These are phyloP conservation scores for Fusarium staphyleae DNA, from an alignment of 2,329 filamentous ascomycete species.

Conservation along the genomic window DNA sequence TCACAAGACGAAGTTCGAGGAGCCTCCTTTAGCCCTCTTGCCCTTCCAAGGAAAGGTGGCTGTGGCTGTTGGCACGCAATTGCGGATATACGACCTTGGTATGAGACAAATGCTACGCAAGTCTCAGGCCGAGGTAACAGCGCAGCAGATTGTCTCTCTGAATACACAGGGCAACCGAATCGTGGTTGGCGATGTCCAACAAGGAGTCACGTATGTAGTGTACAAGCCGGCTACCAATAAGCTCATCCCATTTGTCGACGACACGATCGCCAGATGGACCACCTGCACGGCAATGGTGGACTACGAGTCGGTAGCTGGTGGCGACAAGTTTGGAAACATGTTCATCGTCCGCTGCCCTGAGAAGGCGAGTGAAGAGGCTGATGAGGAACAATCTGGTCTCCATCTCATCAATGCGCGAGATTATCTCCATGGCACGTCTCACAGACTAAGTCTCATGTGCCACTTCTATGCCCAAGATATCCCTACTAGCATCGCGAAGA, in stretches of 20 bases:
- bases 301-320: slow-evolving; percentile 93
- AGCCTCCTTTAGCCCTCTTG: slow-evolving; percentile 88
- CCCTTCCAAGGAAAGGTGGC: slow-evolving; percentile 90
- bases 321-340: slow-evolving; percentile 97
- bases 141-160: slow-evolving; percentile 85
- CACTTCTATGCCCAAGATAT: slow-evolving; percentile 94
- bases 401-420: slow-evolving; percentile 90
- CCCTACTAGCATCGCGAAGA: slow-evolving; percentile 88
- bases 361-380: slow-evolving; percentile 86
- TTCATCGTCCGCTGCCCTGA: slow-evolving; percentile 89
- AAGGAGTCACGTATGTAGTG: slow-evolving; percentile 89
- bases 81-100: slow-evolving; percentile 91
- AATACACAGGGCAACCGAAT: slow-evolving; percentile 92
- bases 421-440: slow-evolving; percentile 89
- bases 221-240: slow-evolving; percentile 94
- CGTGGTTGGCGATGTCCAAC: slow-evolving; percentile 88
- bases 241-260: slow-evolving; percentile 91
- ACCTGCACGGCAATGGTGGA: slow-evolving; percentile 93
- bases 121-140: slow-evolving; percentile 78
- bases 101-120: slow-evolving; percentile 93
- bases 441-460: slow-evolving; percentile 82
- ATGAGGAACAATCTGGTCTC: slow-evolving; percentile 88
- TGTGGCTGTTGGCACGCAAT: slow-evolving; percentile 81
- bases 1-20: slow-evolving; percentile 92
- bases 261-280: slow-evolving; percentile 88